Evolutionary conservation across 1,139 yeast species (phyloP).

Genomic region (Blastobotrys capitulatus): DNA sequence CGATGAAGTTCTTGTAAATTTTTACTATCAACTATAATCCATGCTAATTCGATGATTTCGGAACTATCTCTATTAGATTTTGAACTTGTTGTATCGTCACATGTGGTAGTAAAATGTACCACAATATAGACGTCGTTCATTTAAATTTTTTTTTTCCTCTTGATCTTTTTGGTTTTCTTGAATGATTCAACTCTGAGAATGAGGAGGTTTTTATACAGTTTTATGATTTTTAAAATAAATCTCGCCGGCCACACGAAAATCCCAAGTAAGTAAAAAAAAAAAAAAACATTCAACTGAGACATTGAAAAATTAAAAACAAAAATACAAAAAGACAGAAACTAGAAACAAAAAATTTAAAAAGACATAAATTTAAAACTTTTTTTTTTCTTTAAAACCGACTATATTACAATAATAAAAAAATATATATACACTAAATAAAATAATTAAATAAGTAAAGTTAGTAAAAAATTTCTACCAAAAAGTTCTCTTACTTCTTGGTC

Average conservation of each 20-base stretch:
- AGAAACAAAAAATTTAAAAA: too few relatives aligned
- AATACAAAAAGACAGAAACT: too few relatives aligned
- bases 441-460: too few relatives aligned
- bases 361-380: too few relatives aligned
- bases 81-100: slow-evolving; percentile 58
- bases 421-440: not conserved
- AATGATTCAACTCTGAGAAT: too few relatives aligned
- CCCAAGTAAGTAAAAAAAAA: not conserved
- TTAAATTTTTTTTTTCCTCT: not conserved
- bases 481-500: slow-evolving; percentile 4
- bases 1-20: slow-evolving; percentile 32
- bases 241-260: too few relatives aligned
- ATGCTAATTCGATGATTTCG: slow-evolving; percentile 62
- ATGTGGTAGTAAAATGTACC: slow-evolving; percentile 59
- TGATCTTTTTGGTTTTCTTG: too few relatives aligned
- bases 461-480: not conserved
- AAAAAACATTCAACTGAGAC: not conserved
- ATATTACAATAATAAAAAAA: not conserved
- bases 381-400: too few relatives aligned
- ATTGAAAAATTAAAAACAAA: too few relatives aligned
- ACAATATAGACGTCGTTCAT: slow-evolving; percentile 43
- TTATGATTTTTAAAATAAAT: not conserved
- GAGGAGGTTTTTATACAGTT: too few relatives aligned
- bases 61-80: slow-evolving; percentile 49
- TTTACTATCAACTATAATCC: slow-evolving; percentile 47